These are phyloP conservation scores for Apiospora kogelbergensis DNA, from an alignment of 2,329 filamentous ascomycete species.

Conservation along the genomic window DNA sequence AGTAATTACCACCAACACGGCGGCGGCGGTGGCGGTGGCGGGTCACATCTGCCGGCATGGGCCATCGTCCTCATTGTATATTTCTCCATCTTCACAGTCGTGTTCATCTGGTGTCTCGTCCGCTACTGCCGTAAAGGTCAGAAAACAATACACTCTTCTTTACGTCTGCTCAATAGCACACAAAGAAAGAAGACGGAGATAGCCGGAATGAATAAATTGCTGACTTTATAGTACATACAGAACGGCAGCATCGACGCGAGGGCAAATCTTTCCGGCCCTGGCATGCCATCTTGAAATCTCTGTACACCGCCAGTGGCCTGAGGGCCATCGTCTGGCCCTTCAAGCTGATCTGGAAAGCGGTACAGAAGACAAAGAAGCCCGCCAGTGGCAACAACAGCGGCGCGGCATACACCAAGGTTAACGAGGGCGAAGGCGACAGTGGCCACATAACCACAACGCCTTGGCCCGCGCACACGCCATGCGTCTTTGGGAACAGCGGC, in stretches of 20 bases:
- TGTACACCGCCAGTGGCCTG: constrained; percentile 17
- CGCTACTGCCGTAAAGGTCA: constrained; percentile 11
- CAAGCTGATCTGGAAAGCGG: not conserved
- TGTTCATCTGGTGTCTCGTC: constrained; percentile 3
- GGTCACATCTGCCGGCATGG: constrained; percentile 12
- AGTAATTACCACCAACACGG: not conserved
- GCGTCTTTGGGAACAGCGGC: not conserved
- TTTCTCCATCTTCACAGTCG: not conserved
- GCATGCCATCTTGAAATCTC: constrained; percentile 19
- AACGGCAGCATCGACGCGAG: constrained; percentile 12
- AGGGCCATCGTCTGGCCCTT: constrained; percentile 19
- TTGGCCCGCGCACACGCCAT: not conserved
- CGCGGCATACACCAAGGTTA: constrained; percentile 12
- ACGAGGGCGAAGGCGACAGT: constrained; percentile 3
- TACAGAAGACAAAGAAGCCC: not conserved
- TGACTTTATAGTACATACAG: constrained; percentile 6
- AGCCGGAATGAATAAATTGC: not conserved
- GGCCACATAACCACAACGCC: not conserved
- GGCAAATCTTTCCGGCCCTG: constrained; percentile 13
- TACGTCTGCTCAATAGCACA: not conserved
- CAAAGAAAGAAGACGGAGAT: not conserved
- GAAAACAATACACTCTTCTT: not conserved
- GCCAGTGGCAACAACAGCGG: not conserved
- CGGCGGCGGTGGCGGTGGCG: not conserved
- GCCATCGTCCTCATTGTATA: constrained; percentile 10